Base-by-base conservation (phyloP, 805 yeast genomes). In the Wickerhamomyces alni region DNA sequence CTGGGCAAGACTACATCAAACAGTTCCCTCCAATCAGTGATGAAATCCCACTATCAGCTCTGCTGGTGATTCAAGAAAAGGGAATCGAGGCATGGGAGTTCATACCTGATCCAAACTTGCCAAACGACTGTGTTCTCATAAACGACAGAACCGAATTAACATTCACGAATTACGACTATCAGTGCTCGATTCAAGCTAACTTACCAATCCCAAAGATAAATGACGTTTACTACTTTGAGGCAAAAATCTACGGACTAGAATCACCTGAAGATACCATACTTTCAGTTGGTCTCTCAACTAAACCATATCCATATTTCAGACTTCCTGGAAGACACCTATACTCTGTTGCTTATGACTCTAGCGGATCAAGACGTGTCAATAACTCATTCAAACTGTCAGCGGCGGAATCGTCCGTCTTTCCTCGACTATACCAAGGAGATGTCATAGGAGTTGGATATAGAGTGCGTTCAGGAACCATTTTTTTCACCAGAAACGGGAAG, bases 401-500 rank as follows among this genome's bases (percentile, higher is more conserved):
- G 41, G 52, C 65, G 50, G 62, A 86, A 58, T 44, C 72, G 56
- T 44, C 74, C 49, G 50, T 80, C 52, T 71, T 78, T 42, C 91
- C 95, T 0, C 50, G 59, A 18, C 61, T 81, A 35, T 72, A 76
- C 27, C 79, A 83, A 47, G 97, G 97, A 24, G 99, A 93, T 59
- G 94, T 93, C 25, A 72, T 93, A 12, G 99, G 99, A 2, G 76
- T 91, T 22, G 99, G 99, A 0, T 84, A 87, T 55, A 72, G 91
- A 43, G 78, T 86, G 2, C 69, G 87, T 33, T 70, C 86, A 15
- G 95, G 97, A 2, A 80, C 95, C 0, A 73, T 93, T 0, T 93
- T 93, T 54, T 93, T 89, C 69, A 93, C 99, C 0, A 74, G 96
- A 48, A 93, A 93, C 53, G 99, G 99, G 22, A 87, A 87, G 57